Base-by-base conservation (phyloP, 495 filamentous ascomycete genomes). In the Parachaetomium inaequale region DNA sequence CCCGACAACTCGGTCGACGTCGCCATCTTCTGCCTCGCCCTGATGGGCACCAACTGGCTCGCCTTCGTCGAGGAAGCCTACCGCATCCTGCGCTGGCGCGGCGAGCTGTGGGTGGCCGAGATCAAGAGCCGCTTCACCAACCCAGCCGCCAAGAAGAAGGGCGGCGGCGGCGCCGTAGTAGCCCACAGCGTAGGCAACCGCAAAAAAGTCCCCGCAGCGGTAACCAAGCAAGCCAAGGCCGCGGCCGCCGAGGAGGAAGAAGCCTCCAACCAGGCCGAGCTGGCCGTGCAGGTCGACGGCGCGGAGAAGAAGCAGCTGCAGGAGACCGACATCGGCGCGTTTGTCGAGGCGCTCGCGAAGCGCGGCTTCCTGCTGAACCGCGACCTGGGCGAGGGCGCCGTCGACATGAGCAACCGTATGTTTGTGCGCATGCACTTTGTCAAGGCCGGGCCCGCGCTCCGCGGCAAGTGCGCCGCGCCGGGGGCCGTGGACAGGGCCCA, bases 41-140 rank as follows among this genome's bases (percentile, higher is more conserved):
- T 98, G 43, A 98, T 98, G 94, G 94, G 95, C 66, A 98, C 94
- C 17, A 98, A 98, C 76, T 98, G 94, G 91, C 81, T 96, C 23
- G 86, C 89, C 62, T 97, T 97, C 69, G 82, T 98, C 61, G 93
- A 96, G 68, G 94, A 98, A 75, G 92, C 93, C n/a, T 93, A 88
- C 75, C 84, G 94, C 21, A 79, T 98, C 12, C 78, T 98, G 63
- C 84, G 90, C 58, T 94, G 93, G 84, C 90, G 89, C 68, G 94
- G 94, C 58, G 94, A 98, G 78, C 83, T 94, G 50, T 98, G 94
- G 94, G 83, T 98, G 55, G 90, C 91, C 47, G 94, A 98, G 77
- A 96, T 97, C 70, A 98, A 96, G 78, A 89, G 85, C 55, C 86
- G 94, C 15, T 97, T 98, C 68, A 86, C 87, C 19, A 82, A 84